Conservation (phyloP, 2,329 filamentous ascomycete species). For the Salinomyces thailandicus region DNA sequence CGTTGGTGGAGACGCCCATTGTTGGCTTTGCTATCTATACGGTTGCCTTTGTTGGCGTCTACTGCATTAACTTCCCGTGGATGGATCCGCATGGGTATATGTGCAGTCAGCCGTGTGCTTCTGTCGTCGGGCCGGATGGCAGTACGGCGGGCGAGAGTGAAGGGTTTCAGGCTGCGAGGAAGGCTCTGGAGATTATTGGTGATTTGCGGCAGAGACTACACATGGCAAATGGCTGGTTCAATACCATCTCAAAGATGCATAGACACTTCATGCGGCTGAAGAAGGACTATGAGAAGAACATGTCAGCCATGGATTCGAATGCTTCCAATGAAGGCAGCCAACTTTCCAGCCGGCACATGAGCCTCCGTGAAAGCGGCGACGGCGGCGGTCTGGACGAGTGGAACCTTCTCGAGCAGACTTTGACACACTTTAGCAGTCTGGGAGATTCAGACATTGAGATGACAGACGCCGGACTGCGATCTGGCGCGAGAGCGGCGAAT, state of each 20-base stretch:
- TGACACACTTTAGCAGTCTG: constrained; percentile 28
- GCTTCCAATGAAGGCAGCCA: constrained; percentile 21
- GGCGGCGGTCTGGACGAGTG: constrained; percentile 49
- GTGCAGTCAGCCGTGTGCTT: constrained; percentile 20
- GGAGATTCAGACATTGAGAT: constrained; percentile 30
- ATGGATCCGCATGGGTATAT: constrained; percentile 55
- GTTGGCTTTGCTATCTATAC: constrained; percentile 58
- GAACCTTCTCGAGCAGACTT: constrained; percentile 30
- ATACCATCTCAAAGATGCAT: constrained; percentile 45
- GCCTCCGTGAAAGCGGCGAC: constrained; percentile 23
- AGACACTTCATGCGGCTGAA: constrained; percentile 44
- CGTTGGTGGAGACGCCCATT: constrained; percentile 57
- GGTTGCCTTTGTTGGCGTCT: constrained; percentile 54
- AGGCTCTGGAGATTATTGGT: constrained; percentile 41
- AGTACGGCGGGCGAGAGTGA: constrained; percentile 16
- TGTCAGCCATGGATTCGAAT: constrained; percentile 18
- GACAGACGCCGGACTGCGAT: constrained; percentile 18
- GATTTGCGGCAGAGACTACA: constrained; percentile 44
- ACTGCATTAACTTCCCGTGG: constrained; percentile 55
- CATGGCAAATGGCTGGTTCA: constrained; percentile 48
- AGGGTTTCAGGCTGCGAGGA: constrained; percentile 36
- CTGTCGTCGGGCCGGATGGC: constrained; percentile 2
- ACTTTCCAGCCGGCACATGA: constrained; percentile 19
- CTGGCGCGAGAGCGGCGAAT: constrained; percentile 13
- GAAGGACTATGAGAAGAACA: constrained; percentile 35